Conservation (phyloP, 1,139 yeast species). For the Sugiyamaella novakii region DNA sequence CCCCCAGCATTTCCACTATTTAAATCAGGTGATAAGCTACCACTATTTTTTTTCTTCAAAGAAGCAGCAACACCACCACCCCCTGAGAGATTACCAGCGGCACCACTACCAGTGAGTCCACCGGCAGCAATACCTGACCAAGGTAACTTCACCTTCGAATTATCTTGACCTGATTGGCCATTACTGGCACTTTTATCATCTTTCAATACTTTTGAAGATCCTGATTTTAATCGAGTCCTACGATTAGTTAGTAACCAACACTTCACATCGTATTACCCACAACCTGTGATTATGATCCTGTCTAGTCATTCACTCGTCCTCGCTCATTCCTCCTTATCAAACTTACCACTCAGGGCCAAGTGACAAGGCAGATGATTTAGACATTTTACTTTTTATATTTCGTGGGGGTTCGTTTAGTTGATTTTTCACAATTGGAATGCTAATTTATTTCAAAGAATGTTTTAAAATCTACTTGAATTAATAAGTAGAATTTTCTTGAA, state of each 20-base stretch:
- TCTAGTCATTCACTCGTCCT: not conserved
- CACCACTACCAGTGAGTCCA: constrained; percentile 6
- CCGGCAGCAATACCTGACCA: constrained; percentile 34
- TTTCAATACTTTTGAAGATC: constrained; percentile 15
- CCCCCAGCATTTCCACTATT: constrained; percentile 12
- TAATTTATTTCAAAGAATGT: not conserved
- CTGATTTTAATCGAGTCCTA: constrained; percentile 19
- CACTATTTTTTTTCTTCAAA: constrained; percentile 1
- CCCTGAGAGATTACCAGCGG: constrained; percentile 17
- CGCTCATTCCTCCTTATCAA: constrained; percentile 8
- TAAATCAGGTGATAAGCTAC: constrained; percentile 1
- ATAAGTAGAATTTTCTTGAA: not conserved
- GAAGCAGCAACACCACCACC: constrained; percentile 1
- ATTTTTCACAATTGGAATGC: too few relatives aligned
- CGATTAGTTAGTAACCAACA: not conserved
- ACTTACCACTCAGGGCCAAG: constrained; percentile 49
- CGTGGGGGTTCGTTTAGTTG: not conserved
- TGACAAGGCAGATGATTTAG: constrained; percentile 41
- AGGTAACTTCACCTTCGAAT: constrained; percentile 28
- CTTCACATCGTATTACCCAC: not conserved
- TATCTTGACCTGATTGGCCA: constrained; percentile 13
- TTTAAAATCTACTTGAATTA: not conserved
- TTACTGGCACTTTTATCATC: constrained; percentile 20
- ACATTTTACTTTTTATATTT: constrained; percentile 25
- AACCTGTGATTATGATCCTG: not conserved